Evolutionary conservation across 306 rosid species (phyloP).

Genomic region (Medicago lupulina): DNA sequence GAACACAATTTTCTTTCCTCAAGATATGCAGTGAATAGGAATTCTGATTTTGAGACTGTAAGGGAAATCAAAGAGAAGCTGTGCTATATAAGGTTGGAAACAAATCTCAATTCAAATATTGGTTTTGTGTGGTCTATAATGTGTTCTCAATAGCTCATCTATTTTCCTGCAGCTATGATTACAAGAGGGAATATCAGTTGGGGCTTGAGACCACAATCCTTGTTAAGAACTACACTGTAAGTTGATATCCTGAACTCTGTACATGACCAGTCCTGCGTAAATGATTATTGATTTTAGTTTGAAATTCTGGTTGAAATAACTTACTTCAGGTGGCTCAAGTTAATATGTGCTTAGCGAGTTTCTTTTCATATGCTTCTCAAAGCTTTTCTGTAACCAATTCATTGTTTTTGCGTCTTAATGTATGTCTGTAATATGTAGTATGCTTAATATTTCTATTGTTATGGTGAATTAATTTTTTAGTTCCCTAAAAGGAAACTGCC

Average conservation of each 20-base stretch:
- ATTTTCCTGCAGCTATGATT: conserved; percentile 78
- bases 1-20: conserved; percentile 46
- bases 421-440: conserved; percentile 1
- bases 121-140: conserved; percentile 23
- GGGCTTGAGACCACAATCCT: conserved; percentile 99
- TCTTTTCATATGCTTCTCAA: conserved; percentile 25
- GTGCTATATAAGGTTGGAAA: conserved; percentile 83
- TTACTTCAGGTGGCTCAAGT: conserved; percentile 22
- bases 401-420: conserved; percentile 1
- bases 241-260: conserved; percentile 42
- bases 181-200: conserved; percentile 98
- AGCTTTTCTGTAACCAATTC: conserved; percentile 28
- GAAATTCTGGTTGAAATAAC: too few species aligned
- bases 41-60: conserved; percentile 96
- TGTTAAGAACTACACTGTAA: conserved; percentile 91
- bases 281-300: conserved; percentile 22
- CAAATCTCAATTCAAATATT: conserved; percentile 33
- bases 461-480: not conserved
- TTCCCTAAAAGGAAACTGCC: not conserved
- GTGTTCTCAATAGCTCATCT: conserved; percentile 39
- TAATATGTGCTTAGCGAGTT: conserved; percentile 16
- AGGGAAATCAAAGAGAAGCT: conserved; percentile 98
- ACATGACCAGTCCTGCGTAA: conserved; percentile 21
- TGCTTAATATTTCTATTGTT: not conserved
- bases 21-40: conserved; percentile 94